Base-by-base conservation (phyloP, 495 filamentous ascomycete genomes). In the Antarctomyces pellizariae region DNA sequence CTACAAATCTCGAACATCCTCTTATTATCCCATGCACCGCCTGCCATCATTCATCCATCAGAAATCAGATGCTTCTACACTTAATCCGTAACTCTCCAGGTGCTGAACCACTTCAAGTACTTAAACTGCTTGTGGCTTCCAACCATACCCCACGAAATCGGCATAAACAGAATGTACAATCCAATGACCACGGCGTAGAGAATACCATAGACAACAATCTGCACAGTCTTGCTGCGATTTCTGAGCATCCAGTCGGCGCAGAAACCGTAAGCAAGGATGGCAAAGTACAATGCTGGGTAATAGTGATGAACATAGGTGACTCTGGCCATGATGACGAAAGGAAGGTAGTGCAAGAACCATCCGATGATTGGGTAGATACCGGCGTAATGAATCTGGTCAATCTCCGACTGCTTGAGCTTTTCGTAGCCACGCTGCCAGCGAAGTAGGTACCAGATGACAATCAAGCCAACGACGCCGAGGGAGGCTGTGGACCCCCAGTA, bases 221-320 rank as follows among this genome's bases (percentile, higher is more conserved):
- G 60, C 19, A 70, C 36, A 24, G 42, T 54, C 46, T 64, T 64
- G 14, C 58, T 42, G 30, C 73, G 49, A 31, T 57, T 70, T 25
- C 67, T 59, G 27, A 73, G 63, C 25, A 72, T 50, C 66, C 77
- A 92, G 48, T 97, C 83, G 29, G 75, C 52, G 29, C 83, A 62
- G 55, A 97, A 97, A 24, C 86, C 89, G 26, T 77, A 64, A 7
- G 62, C 68, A 13, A 97, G 56, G 33, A 97, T 92, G 28, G 86
- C 84, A 43, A 92, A 97, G 54, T 93, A 97, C 3, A 97, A 63
- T n/a, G 86, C 86, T 5, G 86, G 86, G 49, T 95, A 97, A 53
- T 97, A 97, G 52, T 97, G 86, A 48, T 97, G 86, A 24, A 97
- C 86, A 47, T 97, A 97, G 14, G 86, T 97, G 29, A 97, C 86